Base-by-base conservation (phyloP, 495 filamentous ascomycete species). In the Extremus antarcticus region DNA sequence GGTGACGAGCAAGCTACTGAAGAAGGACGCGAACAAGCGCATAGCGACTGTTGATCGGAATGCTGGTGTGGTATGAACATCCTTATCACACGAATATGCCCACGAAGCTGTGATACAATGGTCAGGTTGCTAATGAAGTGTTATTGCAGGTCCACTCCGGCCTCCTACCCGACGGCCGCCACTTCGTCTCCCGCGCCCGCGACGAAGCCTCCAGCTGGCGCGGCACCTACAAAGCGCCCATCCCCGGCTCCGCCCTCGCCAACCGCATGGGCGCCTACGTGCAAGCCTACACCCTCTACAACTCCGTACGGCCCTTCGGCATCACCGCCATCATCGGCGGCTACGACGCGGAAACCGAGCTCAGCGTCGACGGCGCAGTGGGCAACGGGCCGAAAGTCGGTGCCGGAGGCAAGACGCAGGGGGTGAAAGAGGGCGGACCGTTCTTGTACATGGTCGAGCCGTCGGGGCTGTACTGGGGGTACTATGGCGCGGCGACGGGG, bases 401-500 rank as follows among this genome's bases (percentile, higher is more conserved):
- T 59, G 77, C 86, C 21, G 90, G 90, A 54, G 90, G 89, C 55
- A 91, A 88, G 73, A 76, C 80, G 20, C 70, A 81, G 47, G 85
- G 79, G 56, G 78, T 79, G 57, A 85, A 84, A 68, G 79, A 85
- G 63, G 92, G 91, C 64, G 92, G 90, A 0, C 92, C 92, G 29
- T 88, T 79, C 43, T 78, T 98, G 51, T 97, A 95, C 77, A 98
- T 98, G 92, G 88, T 97, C 65, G 92, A 98, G 74, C 92, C 92
- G 47, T 95, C 88, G 66, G 92, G 92, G 51, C 71, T 90, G 53
- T 95, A 94, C 73, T 98, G 92, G 92, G 92, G 92, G 11, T 98
- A 98, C 73, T 95, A 95, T 69, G 92, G 92, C 61, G 92, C 92
- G 47, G 92, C 92, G 25, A 95, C 92, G 25, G 92, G 92, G 52